Evolutionary conservation across 148 eudicot species (phyloP), one percentile per base, ranked within the genome.

Genomic region (Beta vulgaris): DNA sequence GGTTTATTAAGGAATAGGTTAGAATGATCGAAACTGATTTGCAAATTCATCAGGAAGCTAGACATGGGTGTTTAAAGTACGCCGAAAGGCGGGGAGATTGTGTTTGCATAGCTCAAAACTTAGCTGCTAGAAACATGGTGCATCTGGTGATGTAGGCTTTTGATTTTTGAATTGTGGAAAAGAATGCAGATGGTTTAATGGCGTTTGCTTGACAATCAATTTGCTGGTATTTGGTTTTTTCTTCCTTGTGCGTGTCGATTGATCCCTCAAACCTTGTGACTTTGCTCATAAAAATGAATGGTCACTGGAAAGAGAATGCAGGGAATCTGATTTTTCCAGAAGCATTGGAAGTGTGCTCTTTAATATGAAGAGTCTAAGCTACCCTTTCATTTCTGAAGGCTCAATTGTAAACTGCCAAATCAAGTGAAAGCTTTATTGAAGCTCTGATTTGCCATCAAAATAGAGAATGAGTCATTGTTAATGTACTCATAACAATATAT

Each of bases 281-380:
- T 67, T 67, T 18, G 12, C 32, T 67, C 71, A 14, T 53, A 31
- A 37, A n/a, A 13, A 35, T 71, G 74, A 71, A 71, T 54, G 48
- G 19, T 53, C 39, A 32, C 21, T n/a, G 25, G 62, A 71, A 23
- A 32, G 18, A 18, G 35, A 32, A 2, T 6, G 28, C 16, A 14
- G 32, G 34, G 65, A 6, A 5, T 29, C 21, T 21, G n/a, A 40
- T 59, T 39, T 0, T 28, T 9, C 4, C 12, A 16, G 67, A 59
- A 18, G 26, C 42, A 71, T 71, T 59, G 55, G 23, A 16, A 6
- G 31, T 36, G 3, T 36, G 8, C 57, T 63, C 2, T 63, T 19
- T 19, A 21, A 63, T 15, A 2, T 35, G 25, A 60, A 60, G 39
- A 60, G 65, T 60, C 65, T 32, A 53, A 21, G 25, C 25, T 23